phyloP scores from a whole-genome alignment of 805 yeast genomes.

The Ogataea zsoltii region DNA sequence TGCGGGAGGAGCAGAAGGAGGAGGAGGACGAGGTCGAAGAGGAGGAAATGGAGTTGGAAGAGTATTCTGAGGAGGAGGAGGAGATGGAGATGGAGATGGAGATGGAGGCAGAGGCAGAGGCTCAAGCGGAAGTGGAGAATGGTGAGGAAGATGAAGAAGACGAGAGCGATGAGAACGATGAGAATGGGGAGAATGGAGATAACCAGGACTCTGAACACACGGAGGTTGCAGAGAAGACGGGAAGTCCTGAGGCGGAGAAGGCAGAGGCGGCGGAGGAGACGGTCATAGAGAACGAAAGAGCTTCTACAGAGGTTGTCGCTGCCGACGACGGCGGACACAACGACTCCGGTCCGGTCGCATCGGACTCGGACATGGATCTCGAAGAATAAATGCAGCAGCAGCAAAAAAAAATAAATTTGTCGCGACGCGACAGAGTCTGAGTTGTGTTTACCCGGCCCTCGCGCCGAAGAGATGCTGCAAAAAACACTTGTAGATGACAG shows the following conservation, averaged over 20 bases:
- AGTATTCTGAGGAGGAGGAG: slow-evolving; percentile 15
- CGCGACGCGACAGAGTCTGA: background rate
- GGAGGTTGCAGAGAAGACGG: background rate
- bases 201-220: background rate
- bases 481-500: slow-evolving; percentile 4
- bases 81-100: slow-evolving; percentile 13
- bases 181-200: background rate
- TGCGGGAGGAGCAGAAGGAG: slow-evolving; percentile 17
- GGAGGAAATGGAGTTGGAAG: slow-evolving; percentile 15
- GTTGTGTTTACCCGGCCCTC: slow-evolving; percentile 15
- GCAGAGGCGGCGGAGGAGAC: background rate
- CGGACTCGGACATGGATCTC: slow-evolving; percentile 15
- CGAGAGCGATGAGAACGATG: slow-evolving; percentile 2
- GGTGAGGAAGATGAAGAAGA: slow-evolving; percentile 11
- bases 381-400: slow-evolving; percentile 19
- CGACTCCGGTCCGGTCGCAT: no score
- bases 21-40: slow-evolving; percentile 14
- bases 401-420: background rate
- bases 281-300: no score
- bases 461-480: slow-evolving; percentile 11
- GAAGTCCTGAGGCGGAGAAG: background rate
- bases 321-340: no score
- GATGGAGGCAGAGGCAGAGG: slow-evolving; percentile 7
- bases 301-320: no score
- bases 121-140: slow-evolving; percentile 2